Base-by-base conservation (phyloP, 805 yeast genomes). In the Wickerhamomyces kurtzmanii region DNA sequence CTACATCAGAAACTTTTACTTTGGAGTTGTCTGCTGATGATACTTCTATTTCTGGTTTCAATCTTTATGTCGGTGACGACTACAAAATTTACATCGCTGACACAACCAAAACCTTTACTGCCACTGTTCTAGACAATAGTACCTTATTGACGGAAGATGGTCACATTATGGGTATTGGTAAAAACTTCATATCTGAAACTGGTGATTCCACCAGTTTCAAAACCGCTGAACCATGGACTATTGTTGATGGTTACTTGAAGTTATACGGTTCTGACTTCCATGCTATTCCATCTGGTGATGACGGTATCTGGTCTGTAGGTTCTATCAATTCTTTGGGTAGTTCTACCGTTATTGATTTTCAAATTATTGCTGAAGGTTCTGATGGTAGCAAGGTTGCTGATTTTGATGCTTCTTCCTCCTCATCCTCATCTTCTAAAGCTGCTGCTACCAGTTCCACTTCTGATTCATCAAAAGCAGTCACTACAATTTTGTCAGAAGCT, bases 91-190 rank as follows among this genome's bases (percentile, higher is more conserved):
- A 24, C 20, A 11, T 24, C 6, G 12, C 20, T 6, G 11, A 9
- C 5, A 16, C 20, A 8, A n/a, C 5, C 13, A 5, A 6, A 6
- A 16, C 26, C 8, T 6, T 6, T n/a, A 16, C 20, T 16, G 26
- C 17, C 12, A 11, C n/a, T 8, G 14, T 24, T 12, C 5, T 24
- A 11, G 15, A 4, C 7, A 24, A 24, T n/a, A n/a, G n/a, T 15
- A 5, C 16, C 11, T 24, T 20, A 7, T 12, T 24, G 26, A 15
- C n/a, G 8, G n/a, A 17, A 6, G 26, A 24, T 17, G 21, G 20
- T 7, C 5, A 17, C 8, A 20, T 12, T 8, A 25, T 29, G 10
- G 43, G 41, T 26, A 30, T 40, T 19, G 46, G 43, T 23, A 42
- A 30, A 30, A 36, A 36, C 22, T 38, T 25, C 14, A 17, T 38